Evolutionary conservation across 2,329 filamentous ascomycete genomes (phyloP), one percentile per base, ranked within the genome.

Genomic region (Phyllosticta citribraziliensis): DNA sequence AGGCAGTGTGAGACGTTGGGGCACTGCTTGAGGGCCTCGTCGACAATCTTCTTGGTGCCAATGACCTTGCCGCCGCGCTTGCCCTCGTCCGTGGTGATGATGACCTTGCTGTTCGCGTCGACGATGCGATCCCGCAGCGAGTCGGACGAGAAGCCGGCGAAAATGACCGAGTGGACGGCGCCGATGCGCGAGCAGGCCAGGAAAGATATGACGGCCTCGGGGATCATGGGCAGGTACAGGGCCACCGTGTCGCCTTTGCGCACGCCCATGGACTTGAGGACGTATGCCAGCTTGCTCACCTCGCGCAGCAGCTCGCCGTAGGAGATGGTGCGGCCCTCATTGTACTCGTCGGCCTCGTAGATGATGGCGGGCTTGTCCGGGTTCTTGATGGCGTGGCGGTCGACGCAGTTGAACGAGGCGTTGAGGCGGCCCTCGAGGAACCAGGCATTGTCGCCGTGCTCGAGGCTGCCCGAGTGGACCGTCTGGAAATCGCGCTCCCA

Each of bases 191-290:
- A 80, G 75, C 92, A 95, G 64, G 94, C 94, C 61, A 99, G 82
- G 75, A 99, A 89, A 59, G 94, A 88, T 70, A 99, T 82, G 62
- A 99, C 70, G 6, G 94, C 94, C 77, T 99, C 93, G 61, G 94
- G 94, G 75, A 99, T 96, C 94, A 99, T 99, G 74, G 94, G 94
- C 66, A 99, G 79, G 80, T 99, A 99, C 67, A 99, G 89, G 65
- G 91, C 94, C 62, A 99, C 92, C 4, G 92, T 96, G 77, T 99
- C 94, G 61, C 94, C 94, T 82, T 97, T 97, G 80, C 88, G 86
- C 63, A 99, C 93, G 65, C 94, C 94, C 85, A 96, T 94, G 79
- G 93, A 84, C 82, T 92, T 96, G 68, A 99, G 83, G 24, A 89
- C 88, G 80, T 90, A 91, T 53, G 94, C 88, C 17, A 91, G 85